Base-by-base conservation (phyloP, 2,329 filamentous ascomycete species). In the Magnaporthiopsis rhizophila region DNA sequence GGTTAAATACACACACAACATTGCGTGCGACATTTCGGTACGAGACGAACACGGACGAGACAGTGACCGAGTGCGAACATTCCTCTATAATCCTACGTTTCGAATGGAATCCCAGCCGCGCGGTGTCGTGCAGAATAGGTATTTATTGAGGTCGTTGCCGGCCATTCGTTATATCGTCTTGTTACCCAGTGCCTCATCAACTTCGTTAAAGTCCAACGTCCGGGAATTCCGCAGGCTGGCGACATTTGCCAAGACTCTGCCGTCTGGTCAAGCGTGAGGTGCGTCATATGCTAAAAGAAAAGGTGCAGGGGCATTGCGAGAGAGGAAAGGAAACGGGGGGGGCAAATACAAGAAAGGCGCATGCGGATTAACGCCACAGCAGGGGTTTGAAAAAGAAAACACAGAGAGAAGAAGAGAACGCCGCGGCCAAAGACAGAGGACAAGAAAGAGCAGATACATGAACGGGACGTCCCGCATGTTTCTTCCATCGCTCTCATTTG, bases 401-500 rank as follows among this genome's bases (percentile, higher is more conserved):
- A 38, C 36, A 38, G 53, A 30, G 24, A 45, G 15, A 32, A 24
- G 34, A 36, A 59, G 30, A 59, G 30, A 38, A 58, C 13, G n/a
- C 24, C 30, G 38, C 12, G 5, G 21, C 45, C 24, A 38, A 30
- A 45, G 8, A 62, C 28, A 28, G 30, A 36, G n/a, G 53, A 62
- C 18, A 58, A 45, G 60, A 34, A 34, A 28, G 50, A 15, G 28
- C 3, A 2, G 26, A 28, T 12, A 58, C 18, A 45, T 13, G 18
- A 58, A 32, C 57, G 26, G 13, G 57, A 32, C 30, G 7, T 8
- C 26, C 12, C 57, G 13, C 26, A 18, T 9, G 57, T 58, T 15
- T 26, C 26, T 58, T 58, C 36, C 61, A 30, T 57, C 28, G 7
- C 24, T 61, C 61, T 86, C 78, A 92, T 78, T 88, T 88, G 74